Percentiles rank a stretch among this genome's conserved stretches.
These are phyloP conservation scores for Penium margaritaceum DNA, from an alignment of 139 green algal genomes.

Conservation along the genomic window DNA sequence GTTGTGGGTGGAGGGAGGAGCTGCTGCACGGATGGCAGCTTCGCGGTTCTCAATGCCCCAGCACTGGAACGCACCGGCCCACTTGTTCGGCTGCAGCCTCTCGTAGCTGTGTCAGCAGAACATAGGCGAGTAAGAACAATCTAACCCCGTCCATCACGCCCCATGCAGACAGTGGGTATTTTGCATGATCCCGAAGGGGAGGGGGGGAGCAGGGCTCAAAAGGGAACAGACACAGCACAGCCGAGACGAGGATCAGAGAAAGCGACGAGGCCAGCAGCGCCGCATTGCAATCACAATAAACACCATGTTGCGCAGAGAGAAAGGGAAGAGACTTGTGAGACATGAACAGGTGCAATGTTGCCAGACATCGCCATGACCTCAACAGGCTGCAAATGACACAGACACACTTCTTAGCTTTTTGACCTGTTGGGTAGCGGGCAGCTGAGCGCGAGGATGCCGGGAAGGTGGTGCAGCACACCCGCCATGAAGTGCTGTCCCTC, in stretches of 20 bases:
- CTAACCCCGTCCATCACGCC: too few species aligned
- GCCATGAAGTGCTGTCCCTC: conserved; percentile 49
- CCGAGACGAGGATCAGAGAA: background rate
- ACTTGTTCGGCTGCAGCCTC: conserved; percentile 47
- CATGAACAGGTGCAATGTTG: too few species aligned
- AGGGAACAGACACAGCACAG: background rate
- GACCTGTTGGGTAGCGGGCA: conserved; percentile 40
- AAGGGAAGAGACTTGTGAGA: too few species aligned
- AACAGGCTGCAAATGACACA: too few species aligned
- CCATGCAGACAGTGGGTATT: too few species aligned
- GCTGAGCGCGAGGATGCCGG: conserved; percentile 55
- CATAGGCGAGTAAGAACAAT: too few species aligned
- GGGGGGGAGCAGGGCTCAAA: too few species aligned
- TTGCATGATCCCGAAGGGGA: too few species aligned
- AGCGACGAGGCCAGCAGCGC: background rate
- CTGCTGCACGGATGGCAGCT: conserved; percentile 46
- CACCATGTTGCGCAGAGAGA: too few species aligned
- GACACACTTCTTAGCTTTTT: too few species aligned
- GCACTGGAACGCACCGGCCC: conserved; percentile 53
- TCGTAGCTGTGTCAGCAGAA: conserved; percentile 47
- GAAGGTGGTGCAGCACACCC: conserved; percentile 57
- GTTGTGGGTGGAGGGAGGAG: background rate
- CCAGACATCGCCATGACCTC: too few species aligned
- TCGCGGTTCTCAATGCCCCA: conserved; percentile 58
- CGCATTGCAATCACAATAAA: too few species aligned